Evolutionary conservation across 352 stramenopile species (phyloP).

Genomic region (Globisporangium emineosum): DNA sequence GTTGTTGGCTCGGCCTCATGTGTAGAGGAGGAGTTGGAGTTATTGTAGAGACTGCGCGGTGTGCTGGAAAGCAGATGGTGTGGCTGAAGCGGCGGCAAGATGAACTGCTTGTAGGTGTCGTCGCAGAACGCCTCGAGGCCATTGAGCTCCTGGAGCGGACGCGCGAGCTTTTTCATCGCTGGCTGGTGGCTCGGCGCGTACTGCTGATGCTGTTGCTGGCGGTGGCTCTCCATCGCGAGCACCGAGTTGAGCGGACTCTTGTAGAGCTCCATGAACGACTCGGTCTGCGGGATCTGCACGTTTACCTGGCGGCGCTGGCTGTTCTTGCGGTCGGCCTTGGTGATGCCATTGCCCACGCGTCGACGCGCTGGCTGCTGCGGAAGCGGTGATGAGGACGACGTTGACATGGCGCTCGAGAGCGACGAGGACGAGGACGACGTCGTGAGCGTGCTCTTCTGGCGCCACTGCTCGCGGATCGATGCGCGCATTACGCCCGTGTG

Average conservation of each 20-base stretch:
- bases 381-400: constrained; percentile 2
- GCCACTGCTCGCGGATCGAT: constrained; percentile 68
- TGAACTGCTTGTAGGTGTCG: constrained; percentile 43
- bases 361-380: constrained; percentile 19
- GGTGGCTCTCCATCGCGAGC: constrained; percentile 10
- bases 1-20: constrained; percentile 17
- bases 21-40: not conserved
- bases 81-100: constrained; percentile 42
- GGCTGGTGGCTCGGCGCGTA: constrained; percentile 44
- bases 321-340: constrained; percentile 39
- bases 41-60: constrained; percentile 17
- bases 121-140: constrained; percentile 56
- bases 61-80: constrained; percentile 36
- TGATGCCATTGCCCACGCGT: constrained; percentile 47
- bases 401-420: constrained; percentile 9
- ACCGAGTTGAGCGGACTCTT: constrained; percentile 35
- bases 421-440: constrained; percentile 3
- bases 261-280: constrained; percentile 40
- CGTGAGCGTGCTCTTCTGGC: constrained; percentile 52
- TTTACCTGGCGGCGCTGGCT: constrained; percentile 25
- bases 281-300: constrained; percentile 23
- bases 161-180: constrained; percentile 51
- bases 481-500: constrained; percentile 29
- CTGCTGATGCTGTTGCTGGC: constrained; percentile 24
- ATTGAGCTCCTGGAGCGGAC: constrained; percentile 24